Evolutionary conservation across 1,284 basidiomycete genomes (phyloP), one percentile per base, ranked within the genome.

Genomic region (Sporisorium exsertum): DNA sequence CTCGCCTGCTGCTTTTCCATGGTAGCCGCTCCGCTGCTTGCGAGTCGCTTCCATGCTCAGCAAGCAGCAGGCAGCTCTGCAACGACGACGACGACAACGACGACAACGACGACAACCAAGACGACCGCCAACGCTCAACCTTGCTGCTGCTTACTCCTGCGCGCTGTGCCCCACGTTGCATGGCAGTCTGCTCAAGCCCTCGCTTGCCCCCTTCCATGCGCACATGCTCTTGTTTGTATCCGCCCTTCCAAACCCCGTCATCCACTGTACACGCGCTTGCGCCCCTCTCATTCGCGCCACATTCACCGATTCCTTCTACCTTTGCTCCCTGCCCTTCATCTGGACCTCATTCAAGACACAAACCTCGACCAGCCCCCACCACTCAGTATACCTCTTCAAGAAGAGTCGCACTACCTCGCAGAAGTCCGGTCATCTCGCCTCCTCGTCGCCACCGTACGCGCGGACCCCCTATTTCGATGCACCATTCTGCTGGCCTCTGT

Each of bases 11-110:
- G n/a, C 40, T 20, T 43, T 20, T 8, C 40, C n/a, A 20, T 20
- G 24, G 47, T 50, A 18, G n/a, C 45, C 16, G 18, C 16, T 20
- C 45, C n/a, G 43, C 26, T 26, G 15, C 12, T 35, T 42, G 26
- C 40, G n/a, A 20, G 40, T n/a, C n/a, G n/a, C 42, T 56, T 27
- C 27, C 54, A 9, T 42, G 22, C 29, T 46, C 54, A n/a, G 42
- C 54, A 26, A 33, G 37, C 37, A 40, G 5, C 37, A 2, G 18
- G 37, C 15, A 20, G 6, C 18, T 32, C 29, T 10, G 10, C 29
- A 7, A 20, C 5, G 40, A 2, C 18, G n/a, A 43, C 40, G 40
- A 43, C 40, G 9, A 43, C 40, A 8, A 43, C 40, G 9, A 43
- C 40, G 37, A 13, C 37, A 3, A 43, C 37, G 5, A n/a, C 37